These are phyloP conservation scores for Boeremia lycopersici DNA, from an alignment of 2,329 filamentous ascomycete genomes.

Conservation along the genomic window DNA sequence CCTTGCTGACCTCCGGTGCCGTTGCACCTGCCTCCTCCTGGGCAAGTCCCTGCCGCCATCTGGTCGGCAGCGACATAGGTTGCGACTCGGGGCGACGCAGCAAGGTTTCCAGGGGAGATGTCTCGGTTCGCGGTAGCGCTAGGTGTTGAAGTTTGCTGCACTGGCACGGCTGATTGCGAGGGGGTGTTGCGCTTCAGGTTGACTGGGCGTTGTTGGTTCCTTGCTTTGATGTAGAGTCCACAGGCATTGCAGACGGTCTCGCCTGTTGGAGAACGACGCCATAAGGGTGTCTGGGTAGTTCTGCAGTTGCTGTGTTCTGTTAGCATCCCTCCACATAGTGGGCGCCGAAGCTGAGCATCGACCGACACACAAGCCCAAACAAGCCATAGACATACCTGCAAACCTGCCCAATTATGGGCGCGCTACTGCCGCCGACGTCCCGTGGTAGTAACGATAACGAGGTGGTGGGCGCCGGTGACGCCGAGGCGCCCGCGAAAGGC, in stretches of 20 bases:
- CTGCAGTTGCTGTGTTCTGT: constrained; percentile 77
- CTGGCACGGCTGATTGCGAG: constrained; percentile 32
- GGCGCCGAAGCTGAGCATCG: not conserved
- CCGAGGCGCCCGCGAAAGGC: constrained; percentile 32
- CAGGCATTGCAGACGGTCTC: constrained; percentile 98
- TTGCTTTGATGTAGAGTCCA: constrained; percentile 89
- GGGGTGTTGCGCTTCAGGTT: constrained; percentile 79
- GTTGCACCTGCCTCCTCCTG: constrained; percentile 92
- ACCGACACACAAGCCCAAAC: not conserved
- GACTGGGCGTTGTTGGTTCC: constrained; percentile 88
- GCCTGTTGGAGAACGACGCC: constrained; percentile 90
- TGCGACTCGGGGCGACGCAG: constrained; percentile 54
- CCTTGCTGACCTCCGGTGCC: constrained; percentile 94
- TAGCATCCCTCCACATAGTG: constrained; percentile 18
- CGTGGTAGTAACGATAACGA: constrained; percentile 25
- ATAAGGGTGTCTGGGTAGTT: constrained; percentile 90
- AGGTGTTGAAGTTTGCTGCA: constrained; percentile 50
- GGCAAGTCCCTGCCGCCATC: constrained; percentile 82
- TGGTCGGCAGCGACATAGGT: constrained; percentile 81
- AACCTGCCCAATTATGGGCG: constrained; percentile 64
- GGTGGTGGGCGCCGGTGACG: constrained; percentile 29
- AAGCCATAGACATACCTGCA: constrained; percentile 66
- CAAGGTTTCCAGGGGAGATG: constrained; percentile 47
- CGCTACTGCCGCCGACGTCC: constrained; percentile 31
- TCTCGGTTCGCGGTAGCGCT: constrained; percentile 47